Conservation (phyloP, 495 filamentous ascomycete species). For the Daldinia loculata region DNA sequence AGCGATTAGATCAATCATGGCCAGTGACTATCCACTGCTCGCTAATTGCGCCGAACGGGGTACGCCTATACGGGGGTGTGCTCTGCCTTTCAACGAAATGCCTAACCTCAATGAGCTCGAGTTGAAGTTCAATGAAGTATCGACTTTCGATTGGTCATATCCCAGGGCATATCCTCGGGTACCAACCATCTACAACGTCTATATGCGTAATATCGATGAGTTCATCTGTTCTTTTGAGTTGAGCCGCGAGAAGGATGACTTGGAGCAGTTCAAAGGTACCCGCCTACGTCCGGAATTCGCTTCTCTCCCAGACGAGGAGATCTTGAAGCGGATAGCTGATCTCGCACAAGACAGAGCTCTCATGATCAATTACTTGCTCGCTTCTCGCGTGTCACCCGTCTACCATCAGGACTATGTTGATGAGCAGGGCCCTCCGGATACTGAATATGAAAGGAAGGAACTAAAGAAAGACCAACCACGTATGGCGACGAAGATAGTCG, state of each 20-base stretch:
- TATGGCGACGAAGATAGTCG: not conserved
- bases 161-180: not conserved
- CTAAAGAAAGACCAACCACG: not conserved
- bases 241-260: not conserved
- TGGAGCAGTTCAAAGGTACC: conserved; percentile 1
- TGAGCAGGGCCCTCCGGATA: not conserved
- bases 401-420: conserved; percentile 5
- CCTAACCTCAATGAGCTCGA: not conserved
- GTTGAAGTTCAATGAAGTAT: not conserved
- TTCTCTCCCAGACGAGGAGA: not conserved
- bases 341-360: conserved; percentile 5
- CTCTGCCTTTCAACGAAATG: not conserved
- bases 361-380: conserved; percentile 21
- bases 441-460: not conserved
- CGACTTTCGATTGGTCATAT: conserved; percentile 3
- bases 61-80: conserved; percentile 3
- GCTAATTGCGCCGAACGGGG: not conserved
- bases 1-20: not conserved
- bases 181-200: not conserved
- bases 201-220: conserved; percentile 6
- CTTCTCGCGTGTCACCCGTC: conserved; percentile 11
- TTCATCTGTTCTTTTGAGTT: conserved; percentile 5
- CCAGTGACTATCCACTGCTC: not conserved
- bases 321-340: not conserved
- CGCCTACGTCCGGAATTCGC: not conserved